Evolutionary conservation across 2,329 filamentous ascomycete species (phyloP).

Genomic region (Exutisphaerella laricina): DNA sequence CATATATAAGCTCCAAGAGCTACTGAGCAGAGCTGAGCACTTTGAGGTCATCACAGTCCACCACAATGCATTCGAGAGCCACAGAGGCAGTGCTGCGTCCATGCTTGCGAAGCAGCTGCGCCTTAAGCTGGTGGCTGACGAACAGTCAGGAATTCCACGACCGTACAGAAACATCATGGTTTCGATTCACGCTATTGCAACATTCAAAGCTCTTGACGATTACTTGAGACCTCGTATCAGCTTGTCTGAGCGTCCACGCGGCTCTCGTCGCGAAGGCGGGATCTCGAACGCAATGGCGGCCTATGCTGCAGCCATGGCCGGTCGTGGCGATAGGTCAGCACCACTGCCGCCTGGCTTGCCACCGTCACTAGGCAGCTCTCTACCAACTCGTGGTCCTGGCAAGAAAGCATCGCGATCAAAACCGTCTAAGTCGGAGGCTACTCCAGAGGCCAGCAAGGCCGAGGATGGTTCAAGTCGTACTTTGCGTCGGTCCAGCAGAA

Average conservation of each 20-base stretch:
- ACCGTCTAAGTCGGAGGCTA: conserved; percentile 23
- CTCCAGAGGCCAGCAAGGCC: conserved; percentile 12
- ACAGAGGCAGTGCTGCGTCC: conserved; percentile 82
- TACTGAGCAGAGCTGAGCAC: conserved; percentile 93
- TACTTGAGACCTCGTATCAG: conserved; percentile 88
- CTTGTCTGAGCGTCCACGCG: conserved; percentile 63
- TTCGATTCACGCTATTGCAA: conserved; percentile 95
- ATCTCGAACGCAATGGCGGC: conserved; percentile 66
- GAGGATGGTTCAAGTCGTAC: conserved; percentile 20
- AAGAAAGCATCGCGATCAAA: conserved; percentile 23
- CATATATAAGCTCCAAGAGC: conserved; percentile 89
- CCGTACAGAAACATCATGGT: conserved; percentile 94
- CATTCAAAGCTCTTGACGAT: conserved; percentile 93
- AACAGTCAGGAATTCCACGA: conserved; percentile 81
- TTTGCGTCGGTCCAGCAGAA: conserved; percentile 31
- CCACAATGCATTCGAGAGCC: conserved; percentile 84
- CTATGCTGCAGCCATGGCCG: conserved; percentile 68
- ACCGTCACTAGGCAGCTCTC: conserved; percentile 29
- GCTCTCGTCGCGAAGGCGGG: conserved; percentile 54
- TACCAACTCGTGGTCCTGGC: conserved; percentile 24
- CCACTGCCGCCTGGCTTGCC: conserved; percentile 32
- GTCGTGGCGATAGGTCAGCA: conserved; percentile 37
- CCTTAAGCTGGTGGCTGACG: conserved; percentile 80
- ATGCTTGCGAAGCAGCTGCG: conserved; percentile 96
- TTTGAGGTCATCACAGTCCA: conserved; percentile 97